These are phyloP conservation scores for Polytrichum formosum DNA, from an alignment of 225 moss, liverwort and hornwort species.

Conservation along the genomic window DNA sequence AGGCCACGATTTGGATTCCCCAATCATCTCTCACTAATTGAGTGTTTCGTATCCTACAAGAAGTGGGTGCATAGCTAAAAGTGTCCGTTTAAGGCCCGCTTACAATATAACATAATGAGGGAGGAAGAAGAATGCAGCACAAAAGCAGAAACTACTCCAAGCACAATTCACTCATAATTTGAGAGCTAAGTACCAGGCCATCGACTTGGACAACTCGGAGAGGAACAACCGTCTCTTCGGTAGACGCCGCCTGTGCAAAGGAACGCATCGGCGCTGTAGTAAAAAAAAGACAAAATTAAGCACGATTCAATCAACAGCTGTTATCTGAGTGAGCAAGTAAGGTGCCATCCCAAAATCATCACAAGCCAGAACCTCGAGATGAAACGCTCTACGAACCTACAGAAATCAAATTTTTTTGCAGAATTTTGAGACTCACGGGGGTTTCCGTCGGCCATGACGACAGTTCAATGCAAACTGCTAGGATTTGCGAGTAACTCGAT, in stretches of 20 bases:
- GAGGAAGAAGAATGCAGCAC: too few species aligned
- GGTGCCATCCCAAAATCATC: neutral
- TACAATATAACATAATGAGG: too few species aligned
- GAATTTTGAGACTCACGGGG: neutral
- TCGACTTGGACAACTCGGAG: constrained; percentile 88
- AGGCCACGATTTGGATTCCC: too few species aligned
- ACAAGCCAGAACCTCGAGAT: neutral
- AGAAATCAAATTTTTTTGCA: neutral
- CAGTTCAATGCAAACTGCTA: neutral
- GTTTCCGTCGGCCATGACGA: neutral
- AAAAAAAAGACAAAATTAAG: neutral
- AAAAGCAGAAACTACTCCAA: too few species aligned
- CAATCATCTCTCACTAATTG: too few species aligned
- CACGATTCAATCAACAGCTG: neutral
- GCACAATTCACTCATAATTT: too few species aligned
- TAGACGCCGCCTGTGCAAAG: constrained; percentile 89
- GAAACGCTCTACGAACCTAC: neutral
- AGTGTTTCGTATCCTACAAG: too few species aligned
- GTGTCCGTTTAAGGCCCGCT: too few species aligned
- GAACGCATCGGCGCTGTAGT: constrained; percentile 76
- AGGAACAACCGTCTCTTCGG: constrained; percentile 77
- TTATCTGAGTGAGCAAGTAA: neutral
- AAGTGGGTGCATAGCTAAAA: too few species aligned
- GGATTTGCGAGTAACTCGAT: too few species aligned
- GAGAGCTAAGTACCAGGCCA: constrained; percentile 62